Evolutionary conservation across 306 rosid genomes (phyloP), one percentile per base, ranked within the genome.

Genomic region (Fagus sylvatica): DNA sequence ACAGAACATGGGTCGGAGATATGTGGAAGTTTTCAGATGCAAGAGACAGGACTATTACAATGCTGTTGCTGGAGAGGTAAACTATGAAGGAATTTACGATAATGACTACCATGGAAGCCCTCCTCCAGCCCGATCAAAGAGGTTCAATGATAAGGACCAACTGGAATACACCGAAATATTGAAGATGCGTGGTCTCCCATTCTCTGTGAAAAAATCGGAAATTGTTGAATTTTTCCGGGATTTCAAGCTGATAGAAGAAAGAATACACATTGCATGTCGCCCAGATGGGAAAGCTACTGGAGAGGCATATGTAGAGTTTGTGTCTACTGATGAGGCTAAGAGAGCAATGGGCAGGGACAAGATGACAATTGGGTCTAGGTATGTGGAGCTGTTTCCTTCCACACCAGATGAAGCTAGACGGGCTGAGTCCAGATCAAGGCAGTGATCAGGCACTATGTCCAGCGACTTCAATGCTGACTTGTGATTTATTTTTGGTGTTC

Each of bases 251-350:
- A 42, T 90, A n/a, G 91, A 93, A 83, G 96, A 91, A 12, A 83
- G 91, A 85, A 75, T 96, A 54, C 98, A 91, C 66, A 89, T 96
- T 82, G 97, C 97, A 7, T 91, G 98, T 79, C 98, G 98, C 53
- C 93, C 98, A 0, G 99, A 96, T 73, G 99, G 99, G 69, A 96
- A 96, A 82, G 98, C 99, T 56, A 96, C 99, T 0, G 99, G 99
- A 22, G 99, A 96, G 81, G 99, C 99, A 40, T 96, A 83, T 46
- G 99, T 93, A 56, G 99, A 96, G 92, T 96, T 96, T 85, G 83
- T 78, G 15, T 91, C 99, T 28, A 78, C 80, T 6, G 99, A 91
- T 6, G 98, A 96, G 87, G 99, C 99, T 4, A 93, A 90, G 88
- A 87, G 79, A 69, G 98, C 99, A 28, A 96, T 96, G 98, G 61